Percentiles rank a stretch among this genome's conserved stretches.
Conservation (phyloP, 2,329 filamentous ascomycete species). For the Cytospora piceicola region DNA sequence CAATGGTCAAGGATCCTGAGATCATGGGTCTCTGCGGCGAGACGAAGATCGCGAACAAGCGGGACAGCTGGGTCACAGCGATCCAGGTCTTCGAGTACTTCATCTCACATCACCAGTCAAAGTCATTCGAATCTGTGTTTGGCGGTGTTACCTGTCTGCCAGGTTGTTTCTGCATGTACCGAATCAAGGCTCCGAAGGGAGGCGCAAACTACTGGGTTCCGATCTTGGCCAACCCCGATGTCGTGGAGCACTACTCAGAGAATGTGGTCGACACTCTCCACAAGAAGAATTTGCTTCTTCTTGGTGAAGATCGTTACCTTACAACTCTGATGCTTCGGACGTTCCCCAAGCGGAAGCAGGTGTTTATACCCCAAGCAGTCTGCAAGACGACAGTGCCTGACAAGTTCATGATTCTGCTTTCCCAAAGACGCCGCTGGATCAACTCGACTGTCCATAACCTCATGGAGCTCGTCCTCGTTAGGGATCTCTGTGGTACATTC, state of each 20-base stretch:
- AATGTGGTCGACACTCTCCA: conserved; percentile 98
- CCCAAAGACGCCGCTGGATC: conserved; percentile 96
- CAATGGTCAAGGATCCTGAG: conserved; percentile 98
- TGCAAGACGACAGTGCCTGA: conserved; percentile 99
- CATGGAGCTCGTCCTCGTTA: conserved; percentile 94
- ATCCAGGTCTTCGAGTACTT: conserved; percentile 99
- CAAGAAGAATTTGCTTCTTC: conserved; percentile 91
- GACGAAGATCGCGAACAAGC: conserved; percentile 99
- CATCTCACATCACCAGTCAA: conserved; percentile 95
- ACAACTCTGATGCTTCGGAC: conserved; percentile 98
- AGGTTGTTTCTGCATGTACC: conserved; percentile 99
- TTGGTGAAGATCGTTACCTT: conserved; percentile 93
- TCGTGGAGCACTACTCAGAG: conserved; percentile 98
- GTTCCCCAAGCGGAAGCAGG: conserved; percentile 98
- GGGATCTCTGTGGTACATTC: conserved; percentile 96
- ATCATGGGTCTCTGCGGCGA: conserved; percentile 99
- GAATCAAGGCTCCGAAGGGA: conserved; percentile 98
- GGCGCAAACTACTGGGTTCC: conserved; percentile 99
- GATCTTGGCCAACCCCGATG: conserved; percentile 95
- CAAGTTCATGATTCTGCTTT: conserved; percentile 86
- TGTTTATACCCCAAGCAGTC: conserved; percentile 97
- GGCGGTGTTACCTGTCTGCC: conserved; percentile 98
- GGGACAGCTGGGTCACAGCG: conserved; percentile 90
- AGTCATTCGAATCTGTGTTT: conserved; percentile 97
- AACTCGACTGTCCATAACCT: conserved; percentile 99